Percentiles rank a stretch among this genome's conserved stretches.
Evolutionary conservation across 768 basidiomycete genomes (phyloP).

Genomic region (Tulasnella sp.): DNA sequence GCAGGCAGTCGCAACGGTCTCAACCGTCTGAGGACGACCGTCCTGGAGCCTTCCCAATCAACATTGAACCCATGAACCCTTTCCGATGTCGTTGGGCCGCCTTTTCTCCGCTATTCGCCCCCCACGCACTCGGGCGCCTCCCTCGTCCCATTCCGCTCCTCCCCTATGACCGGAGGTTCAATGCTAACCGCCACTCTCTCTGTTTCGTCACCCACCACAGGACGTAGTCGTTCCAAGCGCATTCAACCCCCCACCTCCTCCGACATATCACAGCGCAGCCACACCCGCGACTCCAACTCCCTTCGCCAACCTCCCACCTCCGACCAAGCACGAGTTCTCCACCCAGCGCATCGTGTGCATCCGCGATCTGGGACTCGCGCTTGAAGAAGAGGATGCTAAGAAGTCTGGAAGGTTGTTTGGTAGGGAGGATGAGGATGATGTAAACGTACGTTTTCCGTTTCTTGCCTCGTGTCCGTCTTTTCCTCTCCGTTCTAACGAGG

Average conservation of each 20-base stretch:
- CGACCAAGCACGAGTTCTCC: background rate
- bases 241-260: conserved; percentile 7
- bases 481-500: background rate
- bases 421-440: background rate
- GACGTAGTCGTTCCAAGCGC: background rate
- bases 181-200: background rate
- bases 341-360: background rate
- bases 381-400: background rate
- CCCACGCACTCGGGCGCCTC: background rate
- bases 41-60: background rate
- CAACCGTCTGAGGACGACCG: background rate
- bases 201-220: background rate
- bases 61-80: background rate
- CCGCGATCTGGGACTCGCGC: background rate
- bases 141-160: background rate
- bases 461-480: background rate
- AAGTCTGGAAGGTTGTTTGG: background rate
- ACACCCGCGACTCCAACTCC: background rate
- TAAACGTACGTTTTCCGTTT: background rate
- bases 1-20: background rate
- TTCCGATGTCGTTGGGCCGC: background rate
- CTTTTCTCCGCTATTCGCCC: background rate
- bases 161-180: background rate
- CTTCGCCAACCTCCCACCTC: background rate
- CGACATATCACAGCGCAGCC: background rate